Base-by-base conservation (phyloP, 352 stramenopile species). In the Pythium brassicae region DNA sequence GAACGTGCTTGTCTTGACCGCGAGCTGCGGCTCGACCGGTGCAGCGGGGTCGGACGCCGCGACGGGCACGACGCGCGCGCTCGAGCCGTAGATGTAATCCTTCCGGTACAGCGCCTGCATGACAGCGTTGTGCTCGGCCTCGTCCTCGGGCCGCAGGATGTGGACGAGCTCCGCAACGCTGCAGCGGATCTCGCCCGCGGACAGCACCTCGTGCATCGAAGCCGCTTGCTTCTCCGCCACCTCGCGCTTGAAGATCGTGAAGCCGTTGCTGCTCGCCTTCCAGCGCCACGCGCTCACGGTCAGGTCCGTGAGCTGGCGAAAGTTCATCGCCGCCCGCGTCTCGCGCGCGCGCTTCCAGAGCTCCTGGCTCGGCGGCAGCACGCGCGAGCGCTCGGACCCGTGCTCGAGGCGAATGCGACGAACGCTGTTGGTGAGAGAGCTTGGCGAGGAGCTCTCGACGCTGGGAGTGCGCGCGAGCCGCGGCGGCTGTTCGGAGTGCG, bases 71-170 rank as follows among this genome's bases (percentile, higher is more conserved):
- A 39, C 25, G 6, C 29, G 46, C 25, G 55, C 48, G 12, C 76
- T 50, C 14, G 69, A 79, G 43, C 74, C 74, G 53, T 81, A 79
- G 54, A 84, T 81, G n/a, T 50, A 61, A 17, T 49, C 48, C 35
- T 61, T 61, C 47, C 53, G 34, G 48, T 61, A 55, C 19, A 64
- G 43, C 15, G 51, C 58, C 5, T 32, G 20, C 58, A 64, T 64
- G 9, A 27, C 20, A 4, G 42, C 23, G 40, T 64, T 64, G 47
- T 64, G 45, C n/a, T 60, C 50, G 26, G 19, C 15, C 23, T 58
- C 50, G 39, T 14, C 47, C 17, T 11, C 25, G 1, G 50, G 35
- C 9, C 49, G 50, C 25, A 62, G 35, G n/a, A 62, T 51, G 48
- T 50, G n/a, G 14, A 50, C 22, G 27, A 62, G 50, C 44, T 62